These are phyloP conservation scores for maize (Zea mays) DNA, from an alignment of 176 grass and related monocot genomes.

Conservation along the genomic window DNA sequence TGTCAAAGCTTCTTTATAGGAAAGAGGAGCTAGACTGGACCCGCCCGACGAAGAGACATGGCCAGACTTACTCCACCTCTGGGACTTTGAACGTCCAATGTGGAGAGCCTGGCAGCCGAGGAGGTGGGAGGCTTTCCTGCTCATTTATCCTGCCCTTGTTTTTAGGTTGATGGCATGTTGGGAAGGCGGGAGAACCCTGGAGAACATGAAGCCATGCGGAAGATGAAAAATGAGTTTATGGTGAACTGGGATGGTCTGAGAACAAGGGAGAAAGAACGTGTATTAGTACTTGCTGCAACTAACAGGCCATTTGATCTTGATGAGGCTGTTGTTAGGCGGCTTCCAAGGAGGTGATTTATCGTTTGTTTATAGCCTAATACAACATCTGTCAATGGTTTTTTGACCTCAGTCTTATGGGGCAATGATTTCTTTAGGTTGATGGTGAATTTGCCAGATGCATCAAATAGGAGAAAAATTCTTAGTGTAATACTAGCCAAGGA, in stretches of 20 bases:
- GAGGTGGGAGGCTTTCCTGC: neutral
- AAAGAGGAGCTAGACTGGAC: too few species aligned
- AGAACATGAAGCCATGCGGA: conserved; percentile 99
- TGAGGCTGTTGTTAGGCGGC: conserved; percentile 94
- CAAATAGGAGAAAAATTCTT: conserved; percentile 93
- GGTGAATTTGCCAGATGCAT: conserved; percentile 91
- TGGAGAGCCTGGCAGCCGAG: too few species aligned
- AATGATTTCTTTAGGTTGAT: conserved; percentile 72
- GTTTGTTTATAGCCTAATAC: conserved; percentile 13
- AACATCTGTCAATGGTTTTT: conserved; percentile 7
- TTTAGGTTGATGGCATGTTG: conserved; percentile 93
- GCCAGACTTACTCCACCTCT: too few species aligned
- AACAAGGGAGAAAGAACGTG: conserved; percentile 92
- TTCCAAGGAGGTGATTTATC: conserved; percentile 73
- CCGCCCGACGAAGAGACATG: too few species aligned
- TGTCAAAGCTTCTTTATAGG: too few species aligned
- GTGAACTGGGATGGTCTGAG: conserved; percentile 97
- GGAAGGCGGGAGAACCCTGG: conserved; percentile 97
- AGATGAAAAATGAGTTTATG: conserved; percentile 99
- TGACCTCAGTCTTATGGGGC: conserved; percentile 3
- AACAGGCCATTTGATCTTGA: conserved; percentile 99
- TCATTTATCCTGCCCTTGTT: conserved; percentile 19
- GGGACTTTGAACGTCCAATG: too few species aligned
- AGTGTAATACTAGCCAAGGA: conserved; percentile 91
- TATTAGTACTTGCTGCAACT: conserved; percentile 95